These are phyloP conservation scores for Hypericum androsaemum DNA, from an alignment of 345 rosid species.

Conservation along the genomic window DNA sequence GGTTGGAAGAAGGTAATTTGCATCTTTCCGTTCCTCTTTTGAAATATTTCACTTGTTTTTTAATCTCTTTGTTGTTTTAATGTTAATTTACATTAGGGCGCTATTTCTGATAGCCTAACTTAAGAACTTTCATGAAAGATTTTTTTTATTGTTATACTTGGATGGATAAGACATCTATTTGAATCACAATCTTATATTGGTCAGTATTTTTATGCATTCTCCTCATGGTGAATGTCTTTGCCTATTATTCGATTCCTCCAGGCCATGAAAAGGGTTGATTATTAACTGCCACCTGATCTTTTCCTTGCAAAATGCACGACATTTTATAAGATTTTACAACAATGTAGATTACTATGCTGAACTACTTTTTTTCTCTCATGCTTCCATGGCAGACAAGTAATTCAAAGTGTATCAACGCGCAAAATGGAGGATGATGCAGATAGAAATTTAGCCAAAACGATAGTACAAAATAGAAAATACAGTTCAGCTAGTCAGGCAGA, in stretches of 20 bases:
- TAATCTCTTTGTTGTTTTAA: too few relatives aligned
- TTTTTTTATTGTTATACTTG: too few relatives aligned
- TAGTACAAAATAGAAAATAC: constrained; percentile 59
- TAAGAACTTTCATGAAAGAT: too few relatives aligned
- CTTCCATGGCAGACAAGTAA: constrained; percentile 27
- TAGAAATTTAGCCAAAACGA: constrained; percentile 59
- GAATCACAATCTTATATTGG: too few relatives aligned
- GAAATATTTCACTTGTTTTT: neutral
- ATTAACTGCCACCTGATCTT: too few relatives aligned
- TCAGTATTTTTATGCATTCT: too few relatives aligned
- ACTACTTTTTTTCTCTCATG: neutral
- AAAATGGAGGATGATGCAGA: constrained; percentile 67
- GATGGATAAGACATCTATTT: too few relatives aligned
- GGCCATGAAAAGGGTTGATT: too few relatives aligned
- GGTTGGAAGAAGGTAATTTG: constrained; percentile 33
- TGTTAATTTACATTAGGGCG: too few relatives aligned
- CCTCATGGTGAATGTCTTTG: too few relatives aligned
- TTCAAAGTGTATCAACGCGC: constrained; percentile 31
- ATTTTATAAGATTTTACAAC: neutral
- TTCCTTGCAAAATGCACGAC: neutral
- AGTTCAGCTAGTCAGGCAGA: constrained; percentile 68
- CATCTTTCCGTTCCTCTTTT: constrained; percentile 4
- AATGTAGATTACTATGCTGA: neutral
- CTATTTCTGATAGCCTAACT: too few relatives aligned
- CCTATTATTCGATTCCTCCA: too few relatives aligned